phyloP scores from a whole-genome alignment of 2,329 filamentous ascomycete genomes.

The Trichoderma sp. region DNA sequence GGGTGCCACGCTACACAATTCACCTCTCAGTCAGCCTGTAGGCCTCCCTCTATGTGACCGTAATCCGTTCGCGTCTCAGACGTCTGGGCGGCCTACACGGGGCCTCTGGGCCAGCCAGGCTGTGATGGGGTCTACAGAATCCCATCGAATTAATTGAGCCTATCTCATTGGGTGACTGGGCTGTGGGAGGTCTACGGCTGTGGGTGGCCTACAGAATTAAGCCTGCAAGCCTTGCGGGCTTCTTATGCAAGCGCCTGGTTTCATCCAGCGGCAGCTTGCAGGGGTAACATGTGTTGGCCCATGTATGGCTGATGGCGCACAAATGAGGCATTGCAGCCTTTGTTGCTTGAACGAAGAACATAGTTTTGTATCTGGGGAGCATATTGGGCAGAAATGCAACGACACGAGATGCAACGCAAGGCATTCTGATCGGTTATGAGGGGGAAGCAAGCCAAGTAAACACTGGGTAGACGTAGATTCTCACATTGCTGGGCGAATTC shows the following conservation, averaged over 20 bases:
- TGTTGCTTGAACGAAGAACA: neutral
- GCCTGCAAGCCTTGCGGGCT: neutral
- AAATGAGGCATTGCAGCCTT: neutral
- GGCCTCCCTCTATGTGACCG: neutral
- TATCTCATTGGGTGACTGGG: neutral
- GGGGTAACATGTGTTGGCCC: conserved; percentile 13
- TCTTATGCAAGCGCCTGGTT: neutral
- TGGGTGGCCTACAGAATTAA: neutral
- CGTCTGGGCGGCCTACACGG: conserved; percentile 2
- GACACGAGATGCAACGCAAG: neutral
- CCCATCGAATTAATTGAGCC: neutral
- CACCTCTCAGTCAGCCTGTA: neutral
- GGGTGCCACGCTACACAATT: neutral
- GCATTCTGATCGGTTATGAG: neutral
- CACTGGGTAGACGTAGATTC: neutral
- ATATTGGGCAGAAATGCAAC: neutral
- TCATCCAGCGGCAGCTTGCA: neutral
- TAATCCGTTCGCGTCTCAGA: neutral
- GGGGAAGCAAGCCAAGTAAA: neutral
- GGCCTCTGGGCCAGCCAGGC: neutral
- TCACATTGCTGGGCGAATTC: neutral
- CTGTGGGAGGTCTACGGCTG: neutral
- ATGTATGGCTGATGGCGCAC: neutral
- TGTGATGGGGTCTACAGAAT: neutral
- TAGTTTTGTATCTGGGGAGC: neutral